Evolutionary conservation across 805 yeast genomes (phyloP), one percentile per base, ranked within the genome.

Genomic region (Lachancea fermentati): DNA sequence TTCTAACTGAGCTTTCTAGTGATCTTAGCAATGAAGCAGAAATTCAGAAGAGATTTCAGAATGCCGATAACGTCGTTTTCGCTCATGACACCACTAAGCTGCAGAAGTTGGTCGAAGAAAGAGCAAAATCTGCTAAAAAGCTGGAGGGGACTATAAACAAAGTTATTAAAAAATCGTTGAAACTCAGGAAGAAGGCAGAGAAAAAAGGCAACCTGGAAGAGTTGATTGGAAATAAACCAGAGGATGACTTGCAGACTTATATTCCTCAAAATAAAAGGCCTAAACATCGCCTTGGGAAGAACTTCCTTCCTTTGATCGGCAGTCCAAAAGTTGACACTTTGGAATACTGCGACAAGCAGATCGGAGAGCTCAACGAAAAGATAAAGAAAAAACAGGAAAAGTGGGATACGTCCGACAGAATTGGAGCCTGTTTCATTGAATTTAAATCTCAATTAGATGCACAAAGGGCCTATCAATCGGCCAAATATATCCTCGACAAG

Each of bases 251-350:
- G 35, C 68, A 71, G 46, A 69, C 78, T 32, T 87, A 85, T 60
- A 77, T 87, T 46, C 72, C 75, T 4, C 68, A 65, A 36, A 81
- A 83, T 63, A 88, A 87, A 68, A 75, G 91, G 51, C 97, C 97
- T 35, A 81, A 85, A 25, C 91, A 86, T 63, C 76, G 76, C 48
- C 72, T 87, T 52, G 77, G 77, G 41, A 57, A 60, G 34, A 47
- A 37, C 26, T 47, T 42, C 30, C 32, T 75, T 54, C 78, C 78
- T 42, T 63, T 84, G 43, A 51, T 36, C 30, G 71, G 81, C 51
- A 95, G 96, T 44, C 65, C 84, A 64, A 89, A 89, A 66, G 96
- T 89, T 41, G 81, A 82, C 53, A 83, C 96, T 25, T 75, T 91
- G 55, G 75, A 81, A 38, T 83, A 87, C 57, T 79, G 83, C 46